phyloP scores from a whole-genome alignment of 768 basidiomycete genomes.

The Tylopilus vinaceipallidus region DNA sequence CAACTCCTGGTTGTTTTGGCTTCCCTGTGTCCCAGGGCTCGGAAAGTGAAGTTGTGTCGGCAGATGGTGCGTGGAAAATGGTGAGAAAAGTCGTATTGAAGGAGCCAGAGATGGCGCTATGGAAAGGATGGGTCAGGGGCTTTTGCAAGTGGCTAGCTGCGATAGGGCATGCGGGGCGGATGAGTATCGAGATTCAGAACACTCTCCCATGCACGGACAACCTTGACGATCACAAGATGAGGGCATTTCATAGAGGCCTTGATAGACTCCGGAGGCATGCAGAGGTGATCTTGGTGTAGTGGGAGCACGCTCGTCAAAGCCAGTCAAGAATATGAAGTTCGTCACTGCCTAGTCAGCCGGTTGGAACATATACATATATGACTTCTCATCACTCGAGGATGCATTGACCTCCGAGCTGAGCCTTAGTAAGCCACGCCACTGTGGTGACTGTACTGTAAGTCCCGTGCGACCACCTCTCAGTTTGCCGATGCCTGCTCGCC shows the following conservation, averaged over 20 bases:
- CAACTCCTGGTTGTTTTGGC: background rate
- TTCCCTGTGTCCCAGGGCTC: background rate
- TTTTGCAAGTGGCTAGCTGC: conserved; percentile 21
- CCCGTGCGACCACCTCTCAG: no score
- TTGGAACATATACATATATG: no score
- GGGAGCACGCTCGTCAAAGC: no score
- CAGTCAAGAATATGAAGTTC: no score
- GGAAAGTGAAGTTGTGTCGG: background rate
- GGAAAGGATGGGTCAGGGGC: conserved; percentile 16
- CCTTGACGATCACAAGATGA: background rate
- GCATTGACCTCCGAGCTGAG: no score
- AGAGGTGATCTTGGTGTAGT: background rate
- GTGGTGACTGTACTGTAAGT: no score
- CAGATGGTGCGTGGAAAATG: conserved; percentile 8
- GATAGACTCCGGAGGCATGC: conserved; percentile 13
- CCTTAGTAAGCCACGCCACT: no score
- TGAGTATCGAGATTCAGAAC: conserved; percentile 11
- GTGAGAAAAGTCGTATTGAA: conserved; percentile 8
- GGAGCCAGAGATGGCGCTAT: conserved; percentile 7
- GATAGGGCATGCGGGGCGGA: conserved; percentile 8
- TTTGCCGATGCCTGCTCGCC: no score
- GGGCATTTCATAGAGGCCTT: conserved; percentile 6
- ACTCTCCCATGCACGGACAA: background rate
- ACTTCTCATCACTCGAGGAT: no score
- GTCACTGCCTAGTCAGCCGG: background rate